Conservation (phyloP, 108 stramenopile species). For the Epipyxis sp. region DNA sequence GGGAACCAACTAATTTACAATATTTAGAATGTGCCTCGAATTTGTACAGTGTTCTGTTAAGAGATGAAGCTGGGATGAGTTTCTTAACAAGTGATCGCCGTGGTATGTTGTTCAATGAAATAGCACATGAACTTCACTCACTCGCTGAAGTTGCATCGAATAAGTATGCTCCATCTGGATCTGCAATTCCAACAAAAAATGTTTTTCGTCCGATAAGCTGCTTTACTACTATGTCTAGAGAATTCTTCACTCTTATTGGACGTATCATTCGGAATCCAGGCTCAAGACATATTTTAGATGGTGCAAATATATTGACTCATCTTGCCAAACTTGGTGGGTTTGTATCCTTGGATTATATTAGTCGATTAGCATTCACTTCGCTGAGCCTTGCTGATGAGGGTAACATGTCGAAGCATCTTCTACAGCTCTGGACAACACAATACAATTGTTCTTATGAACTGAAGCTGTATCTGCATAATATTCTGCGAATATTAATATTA, state of each 20-base stretch:
- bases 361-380: background rate
- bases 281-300: background rate
- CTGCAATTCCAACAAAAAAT: background rate
- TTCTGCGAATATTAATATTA: background rate
- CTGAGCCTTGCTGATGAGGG: constrained; percentile 12
- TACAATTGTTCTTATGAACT: background rate
- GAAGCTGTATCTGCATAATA: background rate
- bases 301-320: background rate
- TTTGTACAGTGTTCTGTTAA: constrained; percentile 6
- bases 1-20: constrained; percentile 28
- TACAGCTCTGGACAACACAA: constrained; percentile 12
- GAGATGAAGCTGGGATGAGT: background rate
- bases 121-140: background rate
- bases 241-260: constrained; percentile 17
- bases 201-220: constrained; percentile 7
- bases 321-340: constrained; percentile 1
- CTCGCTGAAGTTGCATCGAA: background rate
- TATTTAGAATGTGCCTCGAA: constrained; percentile 20
- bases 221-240: background rate
- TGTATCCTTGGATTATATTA: constrained; percentile 14
- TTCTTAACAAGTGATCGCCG: constrained; percentile 23
- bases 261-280: constrained; percentile 13
- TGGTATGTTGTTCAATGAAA: constrained; percentile 15
- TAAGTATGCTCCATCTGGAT: background rate
- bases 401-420: background rate